These are phyloP conservation scores for Heliosperma pusillum DNA, from an alignment of 148 eudicot genomes.

Conservation along the genomic window DNA sequence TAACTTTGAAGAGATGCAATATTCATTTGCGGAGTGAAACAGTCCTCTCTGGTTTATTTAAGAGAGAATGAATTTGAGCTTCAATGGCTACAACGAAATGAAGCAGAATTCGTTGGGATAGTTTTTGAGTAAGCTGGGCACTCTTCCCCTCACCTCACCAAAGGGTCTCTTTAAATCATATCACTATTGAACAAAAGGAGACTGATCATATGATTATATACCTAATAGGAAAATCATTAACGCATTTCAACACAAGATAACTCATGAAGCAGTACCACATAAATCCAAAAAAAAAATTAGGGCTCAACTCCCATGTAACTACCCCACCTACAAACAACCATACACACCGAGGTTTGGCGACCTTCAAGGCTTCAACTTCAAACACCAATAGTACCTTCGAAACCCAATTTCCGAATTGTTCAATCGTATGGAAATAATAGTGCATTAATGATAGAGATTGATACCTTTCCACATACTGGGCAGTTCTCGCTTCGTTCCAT, in stretches of 20 bases:
- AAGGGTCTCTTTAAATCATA: neutral
- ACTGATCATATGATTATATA: neutral
- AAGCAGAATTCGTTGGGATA: neutral
- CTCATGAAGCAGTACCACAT: neutral
- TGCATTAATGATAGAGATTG: slow-evolving; percentile 1
- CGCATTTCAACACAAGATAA: slow-evolving; percentile 2
- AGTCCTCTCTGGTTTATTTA: neutral
- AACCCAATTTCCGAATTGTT: neutral
- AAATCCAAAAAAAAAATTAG: neutral
- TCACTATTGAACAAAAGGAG: neutral
- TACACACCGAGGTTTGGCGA: neutral
- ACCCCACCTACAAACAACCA: neutral
- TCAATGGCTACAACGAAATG: neutral
- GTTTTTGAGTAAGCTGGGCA: neutral
- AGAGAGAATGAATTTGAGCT: neutral
- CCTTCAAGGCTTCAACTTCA: neutral
- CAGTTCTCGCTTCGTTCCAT: slow-evolving; percentile 97
- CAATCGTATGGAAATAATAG: neutral
- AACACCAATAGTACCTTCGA: neutral
- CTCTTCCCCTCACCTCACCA: neutral
- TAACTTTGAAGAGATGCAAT: neutral
- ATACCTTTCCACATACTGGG: slow-evolving; percentile 97
- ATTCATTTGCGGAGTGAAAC: no score
- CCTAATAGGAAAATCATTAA: neutral
- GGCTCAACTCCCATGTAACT: neutral